phyloP scores from a whole-genome alignment of 164 flowering plant genomes.

The Hamamelis virginiana region DNA sequence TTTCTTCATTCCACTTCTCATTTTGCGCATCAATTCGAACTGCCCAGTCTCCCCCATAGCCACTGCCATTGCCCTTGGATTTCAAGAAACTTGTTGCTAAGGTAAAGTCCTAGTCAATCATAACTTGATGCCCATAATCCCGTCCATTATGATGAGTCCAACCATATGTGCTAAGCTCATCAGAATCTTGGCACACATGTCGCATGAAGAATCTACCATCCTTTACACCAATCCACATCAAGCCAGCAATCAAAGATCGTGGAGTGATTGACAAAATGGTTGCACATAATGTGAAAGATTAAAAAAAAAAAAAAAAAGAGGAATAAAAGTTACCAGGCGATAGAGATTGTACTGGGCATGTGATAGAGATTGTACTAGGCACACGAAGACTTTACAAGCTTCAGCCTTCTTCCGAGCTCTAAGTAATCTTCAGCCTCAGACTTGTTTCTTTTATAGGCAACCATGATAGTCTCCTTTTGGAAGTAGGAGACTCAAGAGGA shows the following conservation, averaged over 20 bases:
- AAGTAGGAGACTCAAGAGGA: no score
- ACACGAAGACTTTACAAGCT: no score
- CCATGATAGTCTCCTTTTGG: no score
- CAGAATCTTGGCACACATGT: conserved; percentile 87
- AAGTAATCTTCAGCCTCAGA: no score
- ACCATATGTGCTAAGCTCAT: conserved; percentile 83
- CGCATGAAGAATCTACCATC: conserved; percentile 75
- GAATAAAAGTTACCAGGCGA: no score
- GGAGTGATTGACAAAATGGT: no score
- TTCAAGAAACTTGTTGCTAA: conserved; percentile 77
- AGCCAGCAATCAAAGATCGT: conserved; percentile 77
- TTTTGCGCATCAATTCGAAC: conserved; percentile 60
- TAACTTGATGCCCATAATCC: conserved; percentile 86
- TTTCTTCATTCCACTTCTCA: conserved; percentile 55
- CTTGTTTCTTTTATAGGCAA: no score
- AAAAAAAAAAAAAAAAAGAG: no score
- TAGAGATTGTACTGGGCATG: no score
- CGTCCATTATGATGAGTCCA: conserved; percentile 94
- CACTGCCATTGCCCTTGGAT: conserved; percentile 61
- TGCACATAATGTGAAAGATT: no score
- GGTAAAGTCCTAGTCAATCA: conserved; percentile 63
- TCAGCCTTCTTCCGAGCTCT: no score
- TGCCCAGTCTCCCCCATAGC: conserved; percentile 99
- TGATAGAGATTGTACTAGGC: no score
- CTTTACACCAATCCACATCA: conserved; percentile 95